Base-by-base conservation (phyloP, 495 filamentous ascomycete species). In the Aspergillus taichungensis region DNA sequence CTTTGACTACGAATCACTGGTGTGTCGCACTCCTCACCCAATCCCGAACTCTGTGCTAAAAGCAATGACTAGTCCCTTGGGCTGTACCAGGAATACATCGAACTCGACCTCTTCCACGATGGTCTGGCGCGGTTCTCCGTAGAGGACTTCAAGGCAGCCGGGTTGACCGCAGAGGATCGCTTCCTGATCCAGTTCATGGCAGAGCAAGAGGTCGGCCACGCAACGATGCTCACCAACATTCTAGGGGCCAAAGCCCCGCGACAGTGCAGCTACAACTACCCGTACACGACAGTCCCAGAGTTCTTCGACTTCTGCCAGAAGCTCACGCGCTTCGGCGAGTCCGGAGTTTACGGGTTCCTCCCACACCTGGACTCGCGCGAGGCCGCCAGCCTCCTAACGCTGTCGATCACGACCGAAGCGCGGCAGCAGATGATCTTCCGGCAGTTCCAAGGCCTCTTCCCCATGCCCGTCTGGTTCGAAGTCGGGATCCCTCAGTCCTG, bases 391-490 rank as follows among this genome's bases (percentile, higher is more conserved):
- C 63, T 94, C 13, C 74, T 94, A 1, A 66, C 84, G 8, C 83
- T 87, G 60, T 80, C 80, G 18, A 85, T 95, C 63, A 76, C 85
- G 14, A 84, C 80, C n/a, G 89, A 94, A 54, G 83, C 85, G 10
- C 81, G 88, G 2, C 89, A 94, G 66, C 86, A 95, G 67, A 74
- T 88, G 71, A 84, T 85, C 45, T 94, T 92, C 75, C 83, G 88
- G 14, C 87, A 94, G 51, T 86, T 94, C 63, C 74, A 79, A 28
- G 88, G 87, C 24, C 76, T 94, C 14, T 85, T 85, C 64, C 85
- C 88, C 3, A 88, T 87, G 83, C 82, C 86, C 0, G 85, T 84
- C 3, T 94, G 84, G 84, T 90, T 91, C 60, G 78, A 88, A 61
- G 73, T 78, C 8, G 85, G 85, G 18, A 76, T 89, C 13, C 87